phyloP scores from a whole-genome alignment of 2,329 filamentous ascomycete species.

The Fonsecaea nubica region DNA sequence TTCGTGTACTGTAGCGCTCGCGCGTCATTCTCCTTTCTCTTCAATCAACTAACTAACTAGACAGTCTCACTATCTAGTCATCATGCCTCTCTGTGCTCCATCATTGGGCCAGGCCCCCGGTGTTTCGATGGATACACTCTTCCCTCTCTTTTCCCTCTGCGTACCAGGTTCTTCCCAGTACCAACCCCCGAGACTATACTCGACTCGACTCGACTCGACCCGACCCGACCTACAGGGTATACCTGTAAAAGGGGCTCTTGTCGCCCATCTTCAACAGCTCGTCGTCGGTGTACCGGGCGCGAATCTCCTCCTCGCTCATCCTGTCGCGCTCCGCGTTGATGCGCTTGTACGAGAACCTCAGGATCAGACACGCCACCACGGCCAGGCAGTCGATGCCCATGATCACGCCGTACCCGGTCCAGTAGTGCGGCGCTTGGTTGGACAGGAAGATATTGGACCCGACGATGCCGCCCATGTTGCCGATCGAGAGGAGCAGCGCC shows the following conservation, averaged over 20 bases:
- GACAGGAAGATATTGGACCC: constrained; percentile 36
- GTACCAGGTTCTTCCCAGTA: too few species aligned
- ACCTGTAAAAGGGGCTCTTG: not conserved
- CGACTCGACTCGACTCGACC: too few species aligned
- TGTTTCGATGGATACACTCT: too few species aligned
- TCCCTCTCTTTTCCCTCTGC: too few species aligned
- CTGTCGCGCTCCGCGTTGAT: constrained; percentile 26
- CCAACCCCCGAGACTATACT: too few species aligned
- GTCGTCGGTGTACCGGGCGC: constrained; percentile 28
- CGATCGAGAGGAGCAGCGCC: constrained; percentile 68
- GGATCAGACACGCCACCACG: constrained; percentile 24
- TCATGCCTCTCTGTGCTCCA: too few species aligned
- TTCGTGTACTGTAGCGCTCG: too few species aligned
- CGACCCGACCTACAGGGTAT: not conserved
- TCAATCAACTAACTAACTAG: too few species aligned
- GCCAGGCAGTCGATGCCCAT: constrained; percentile 21
- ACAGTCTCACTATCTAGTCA: too few species aligned
- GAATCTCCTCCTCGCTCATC: constrained; percentile 30
- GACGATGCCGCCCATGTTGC: constrained; percentile 47
- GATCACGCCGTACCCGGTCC: constrained; percentile 31
- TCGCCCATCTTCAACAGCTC: constrained; percentile 5
- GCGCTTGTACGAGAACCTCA: constrained; percentile 17
- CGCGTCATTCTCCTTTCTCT: too few species aligned
- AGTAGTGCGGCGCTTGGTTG: constrained; percentile 30
- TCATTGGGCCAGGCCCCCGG: too few species aligned